Evolutionary conservation across 2,329 filamentous ascomycete genomes (phyloP), one percentile per base, ranked within the genome.

Genomic region (Pleurostoma richardsiae): DNA sequence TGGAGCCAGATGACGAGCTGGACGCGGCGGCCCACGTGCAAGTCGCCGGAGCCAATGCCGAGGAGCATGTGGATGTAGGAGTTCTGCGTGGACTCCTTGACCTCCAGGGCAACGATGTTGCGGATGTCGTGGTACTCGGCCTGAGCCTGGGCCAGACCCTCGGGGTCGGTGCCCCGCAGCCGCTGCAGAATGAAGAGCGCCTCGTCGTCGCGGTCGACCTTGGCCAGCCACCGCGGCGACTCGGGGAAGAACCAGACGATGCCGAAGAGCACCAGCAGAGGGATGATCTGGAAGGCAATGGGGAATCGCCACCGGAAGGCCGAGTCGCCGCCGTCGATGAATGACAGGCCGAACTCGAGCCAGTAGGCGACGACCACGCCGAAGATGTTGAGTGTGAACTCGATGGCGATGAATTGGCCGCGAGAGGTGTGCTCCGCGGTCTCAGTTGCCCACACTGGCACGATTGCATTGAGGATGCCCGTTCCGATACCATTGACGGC

Each of bases 1-100:
- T 87, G 83, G 6, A 88, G 70, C 83, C 83, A 88, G 33, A 88
- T 73, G 3, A 85, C 83, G 2, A 88, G 72, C 55, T 87, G 83
- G 0, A 87, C 82, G 5, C 85, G 78, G 1, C 85, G 73, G 1
- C 77, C 85, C 0, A 79, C 83, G 52, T 88, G 83, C 6, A 88
- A 62, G 44, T 85, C 80, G 0, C 76, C 84, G 0, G 81, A 83
- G 3, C 80, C 81, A 46, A 79, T 75, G 3, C 82, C 83, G 44
- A 85, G 82, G 2, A 88, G 64, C 84, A 88, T 88, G 42, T 78
- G 69, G 3, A 77, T 56, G 54, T 88, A 88, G 1, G 76, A 80
- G 42, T 79, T 78, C 28, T 74, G 70, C 10, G 71, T 67, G 4
- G 76, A 71, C 44, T 78, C 76, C 54, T 85, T 80, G 0, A 79